phyloP scores from a whole-genome alignment of 805 yeast species.

The Hanseniaspora nectarophila region DNA sequence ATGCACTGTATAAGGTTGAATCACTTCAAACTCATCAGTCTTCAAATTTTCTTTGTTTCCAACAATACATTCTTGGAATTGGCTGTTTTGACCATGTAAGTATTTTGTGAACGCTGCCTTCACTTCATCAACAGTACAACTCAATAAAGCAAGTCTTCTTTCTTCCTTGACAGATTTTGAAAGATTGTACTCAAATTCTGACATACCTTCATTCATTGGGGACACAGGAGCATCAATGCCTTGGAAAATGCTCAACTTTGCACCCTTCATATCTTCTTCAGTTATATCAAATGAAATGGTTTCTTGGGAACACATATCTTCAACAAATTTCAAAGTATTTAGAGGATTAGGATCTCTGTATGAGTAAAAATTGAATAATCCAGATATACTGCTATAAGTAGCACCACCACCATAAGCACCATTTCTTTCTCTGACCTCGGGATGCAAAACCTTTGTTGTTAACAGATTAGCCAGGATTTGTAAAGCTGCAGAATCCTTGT shows the following conservation, averaged over 20 bases:
- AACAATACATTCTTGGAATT: constrained; percentile 10
- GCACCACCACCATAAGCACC: constrained; percentile 99
- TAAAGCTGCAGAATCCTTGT: constrained; percentile 70
- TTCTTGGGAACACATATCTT: constrained; percentile 36
- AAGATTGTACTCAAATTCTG: constrained; percentile 53
- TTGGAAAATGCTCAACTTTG: constrained; percentile 84
- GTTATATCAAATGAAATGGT: constrained; percentile 34
- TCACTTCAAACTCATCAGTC: constrained; percentile 32
- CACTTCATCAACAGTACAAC: constrained; percentile 52
- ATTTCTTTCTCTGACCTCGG: constrained; percentile 85
- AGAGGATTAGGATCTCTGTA: constrained; percentile 87
- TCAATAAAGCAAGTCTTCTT: constrained; percentile 64
- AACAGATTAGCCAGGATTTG: constrained; percentile 71
- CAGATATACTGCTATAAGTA: constrained; percentile 66
- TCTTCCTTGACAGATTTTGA: constrained; percentile 68
- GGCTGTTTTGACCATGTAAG: constrained; percentile 25
- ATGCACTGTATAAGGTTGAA: constrained; percentile 28
- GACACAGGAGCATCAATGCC: constrained; percentile 81
- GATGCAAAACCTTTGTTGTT: constrained; percentile 73
- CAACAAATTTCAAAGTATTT: constrained; percentile 52
- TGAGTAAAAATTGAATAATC: constrained; percentile 69
- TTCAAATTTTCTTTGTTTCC: constrained; percentile 19
- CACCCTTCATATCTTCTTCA: constrained; percentile 64
- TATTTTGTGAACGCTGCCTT: constrained; percentile 57
- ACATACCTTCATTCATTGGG: constrained; percentile 64